Evolutionary conservation across 2,329 filamentous ascomycete genomes (phyloP).

Genomic region (Cordyceps sp.): DNA sequence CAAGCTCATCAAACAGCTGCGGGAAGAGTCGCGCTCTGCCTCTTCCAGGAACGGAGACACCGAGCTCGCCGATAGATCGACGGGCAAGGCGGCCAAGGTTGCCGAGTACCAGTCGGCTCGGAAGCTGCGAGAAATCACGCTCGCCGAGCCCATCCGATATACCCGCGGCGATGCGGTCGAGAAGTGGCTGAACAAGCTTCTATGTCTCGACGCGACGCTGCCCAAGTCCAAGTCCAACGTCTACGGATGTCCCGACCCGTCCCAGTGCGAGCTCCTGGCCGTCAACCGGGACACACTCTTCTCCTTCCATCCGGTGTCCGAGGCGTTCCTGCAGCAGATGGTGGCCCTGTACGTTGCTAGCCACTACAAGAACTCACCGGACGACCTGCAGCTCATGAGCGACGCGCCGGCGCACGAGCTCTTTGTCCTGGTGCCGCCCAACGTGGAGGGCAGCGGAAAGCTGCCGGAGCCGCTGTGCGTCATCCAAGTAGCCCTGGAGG

Average conservation of each 20-base stretch:
- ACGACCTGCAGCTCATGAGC: constrained; percentile 96
- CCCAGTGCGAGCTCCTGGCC: constrained; percentile 77
- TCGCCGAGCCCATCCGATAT: constrained; percentile 90
- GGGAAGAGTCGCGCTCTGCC: constrained; percentile 69
- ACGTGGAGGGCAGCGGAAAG: constrained; percentile 57
- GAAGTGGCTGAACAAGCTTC: constrained; percentile 86
- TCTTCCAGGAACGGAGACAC: constrained; percentile 38
- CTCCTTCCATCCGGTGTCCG: constrained; percentile 92
- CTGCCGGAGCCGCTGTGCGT: constrained; percentile 90
- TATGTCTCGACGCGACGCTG: constrained; percentile 86
- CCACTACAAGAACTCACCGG: constrained; percentile 95
- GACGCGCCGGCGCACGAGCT: constrained; percentile 94
- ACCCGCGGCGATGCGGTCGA: constrained; percentile 81
- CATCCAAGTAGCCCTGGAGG: constrained; percentile 86
- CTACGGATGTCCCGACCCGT: constrained; percentile 76
- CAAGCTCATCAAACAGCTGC: constrained; percentile 91
- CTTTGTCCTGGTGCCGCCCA: constrained; percentile 81
- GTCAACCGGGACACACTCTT: constrained; percentile 97
- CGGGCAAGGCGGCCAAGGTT: constrained; percentile 54
- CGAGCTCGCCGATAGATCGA: constrained; percentile 61
- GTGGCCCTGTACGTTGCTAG: constrained; percentile 93
- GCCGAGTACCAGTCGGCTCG: constrained; percentile 50
- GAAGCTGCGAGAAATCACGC: constrained; percentile 76
- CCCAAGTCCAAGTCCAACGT: constrained; percentile 57
- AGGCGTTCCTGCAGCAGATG: constrained; percentile 96